A percentile compares a stretch with the other conserved stretches of the same genome.
These are phyloP conservation scores for Backusella morwellensis DNA, from an alignment of 192 early-diverging fungal genomes.

Conservation along the genomic window DNA sequence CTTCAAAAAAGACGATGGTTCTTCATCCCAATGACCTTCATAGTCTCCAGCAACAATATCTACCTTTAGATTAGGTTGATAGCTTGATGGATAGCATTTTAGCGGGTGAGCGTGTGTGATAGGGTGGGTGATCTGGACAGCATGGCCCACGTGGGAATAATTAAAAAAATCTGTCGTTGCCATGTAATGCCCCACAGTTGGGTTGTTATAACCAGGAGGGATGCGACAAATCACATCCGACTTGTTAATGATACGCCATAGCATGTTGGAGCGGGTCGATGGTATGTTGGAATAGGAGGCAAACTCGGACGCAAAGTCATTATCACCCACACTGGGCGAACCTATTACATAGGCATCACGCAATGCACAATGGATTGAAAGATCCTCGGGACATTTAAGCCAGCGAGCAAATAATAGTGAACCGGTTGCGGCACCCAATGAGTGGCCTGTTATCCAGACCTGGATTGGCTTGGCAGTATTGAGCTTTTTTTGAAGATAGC, in stretches of 20 bases:
- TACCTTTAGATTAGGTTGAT: conserved; percentile 20
- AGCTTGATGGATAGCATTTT: conserved; percentile 18
- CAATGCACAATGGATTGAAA: conserved; percentile 17
- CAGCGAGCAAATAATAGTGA: conserved; percentile 42
- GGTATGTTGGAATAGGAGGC: conserved; percentile 26
- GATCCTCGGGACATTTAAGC: conserved; percentile 33
- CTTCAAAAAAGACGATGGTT: not conserved
- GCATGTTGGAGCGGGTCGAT: conserved; percentile 12
- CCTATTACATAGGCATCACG: conserved; percentile 35
- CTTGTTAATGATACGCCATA: conserved; percentile 47
- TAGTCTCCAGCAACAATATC: conserved; percentile 7
- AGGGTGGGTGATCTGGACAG: conserved; percentile 13
- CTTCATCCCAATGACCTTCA: not conserved
- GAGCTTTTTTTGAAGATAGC: conserved; percentile 20
- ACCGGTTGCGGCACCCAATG: conserved; percentile 47
- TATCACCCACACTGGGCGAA: conserved; percentile 43
- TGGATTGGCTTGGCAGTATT: conserved; percentile 30
- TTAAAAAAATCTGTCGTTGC: conserved; percentile 28
- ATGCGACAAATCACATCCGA: conserved; percentile 41
- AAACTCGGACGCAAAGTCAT: conserved; percentile 45
- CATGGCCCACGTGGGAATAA: conserved; percentile 34
- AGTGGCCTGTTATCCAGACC: conserved; percentile 56
- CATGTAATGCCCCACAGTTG: conserved; percentile 17
- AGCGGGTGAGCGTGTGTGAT: not conserved
- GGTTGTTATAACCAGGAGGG: conserved; percentile 38